Base-by-base conservation (phyloP, 2,329 filamentous ascomycete species). In the Passalora sequoiae region DNA sequence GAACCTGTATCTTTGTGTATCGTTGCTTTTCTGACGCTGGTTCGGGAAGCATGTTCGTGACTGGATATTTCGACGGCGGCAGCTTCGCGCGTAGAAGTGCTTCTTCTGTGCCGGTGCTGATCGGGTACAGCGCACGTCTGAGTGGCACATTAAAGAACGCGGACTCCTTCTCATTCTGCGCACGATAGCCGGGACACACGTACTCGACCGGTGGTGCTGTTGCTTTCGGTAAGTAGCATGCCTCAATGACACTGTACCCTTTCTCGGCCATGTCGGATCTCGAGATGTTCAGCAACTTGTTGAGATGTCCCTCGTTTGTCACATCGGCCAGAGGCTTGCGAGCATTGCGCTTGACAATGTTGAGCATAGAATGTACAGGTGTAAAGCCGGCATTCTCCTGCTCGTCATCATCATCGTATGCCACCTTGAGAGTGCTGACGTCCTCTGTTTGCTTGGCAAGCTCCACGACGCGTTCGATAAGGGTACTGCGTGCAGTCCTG, bases 1-100 rank as follows among this genome's bases (percentile, higher is more conserved):
- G 92, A 24, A 96, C 89, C 38, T 83, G 78, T 51, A 98, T 94
- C 63, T 91, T 86, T 38, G 86, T 96, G 68, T 89, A 97, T 17
- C 86, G 80, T 53, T 82, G 79, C 72, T 88, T 91, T 60, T 85
- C 78, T 33, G 86, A 88, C 48, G 86, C 82, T 0, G 92, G 89
- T 25, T 76, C 70, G 2, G 92, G 89, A 1, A 97, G 72, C 66
- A 89, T 73, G 53, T 78, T 72, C 9, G 69, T 70, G 1, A 76
- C 63, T 1, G 89, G 85, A 58, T 83, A 82, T 25, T 76, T 68
- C 17, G 77, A 72, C 10, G 80, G 70, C 4, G 87, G 80, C 6
- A 88, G 64, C 66, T 87, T 86, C 41, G 81, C 76, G 37, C 80
- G 73, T n/a, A 97, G 69, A 4, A 97, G 73, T 2, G 81, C 77